Base-by-base conservation (phyloP, 768 basidiomycete genomes). In the Lactarius psammicola region DNA sequence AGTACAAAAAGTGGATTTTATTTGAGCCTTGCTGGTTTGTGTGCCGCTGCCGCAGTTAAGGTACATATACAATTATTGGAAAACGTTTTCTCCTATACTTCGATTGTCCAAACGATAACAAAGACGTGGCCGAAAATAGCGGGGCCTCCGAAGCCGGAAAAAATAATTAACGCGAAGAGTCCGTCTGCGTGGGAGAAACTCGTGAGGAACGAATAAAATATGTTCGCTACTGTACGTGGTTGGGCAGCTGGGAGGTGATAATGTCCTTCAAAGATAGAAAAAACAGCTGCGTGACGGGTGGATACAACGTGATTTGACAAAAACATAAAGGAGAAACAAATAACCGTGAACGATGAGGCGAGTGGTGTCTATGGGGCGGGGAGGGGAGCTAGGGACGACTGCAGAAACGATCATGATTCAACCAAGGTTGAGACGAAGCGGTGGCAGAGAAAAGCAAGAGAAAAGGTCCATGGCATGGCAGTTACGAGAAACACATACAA, bases 11-110 rank as follows among this genome's bases (percentile, higher is more conserved):
- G 10, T 28, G 10, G 33, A 33, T 38, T 60, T 53, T 53, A 36
- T 54, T 60, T 60, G 49, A 28, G 15, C 51, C 28, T 42, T 26
- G 10, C 9, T 61, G 15, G 34, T 38, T 34, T 60, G 49, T 64
- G 44, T 46, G 56, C 54, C 26, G 33, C 23, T 15, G 31, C 54
- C 20, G 30, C 49, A 28, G 11, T 26, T 53, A 28, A 26, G 28
- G 33, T 55, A 33, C 54, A 30, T 31, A 51, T 8, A n/a, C n/a
- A n/a, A n/a, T n/a, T n/a, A n/a, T n/a, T n/a, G n/a, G n/a, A n/a
- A 51, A 26, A 51, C 49, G 49, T 26, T n/a, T 38, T 38, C n/a
- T n/a, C n/a, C n/a, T 38, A 38, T 38, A 15, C 36, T 38, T 54
- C 30, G 10, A 55, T 18, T 31, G 53, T 55, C 53, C 53, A 10